Conservation (phyloP, 352 stramenopile genomes). For the Elongisporangium anandrum region DNA sequence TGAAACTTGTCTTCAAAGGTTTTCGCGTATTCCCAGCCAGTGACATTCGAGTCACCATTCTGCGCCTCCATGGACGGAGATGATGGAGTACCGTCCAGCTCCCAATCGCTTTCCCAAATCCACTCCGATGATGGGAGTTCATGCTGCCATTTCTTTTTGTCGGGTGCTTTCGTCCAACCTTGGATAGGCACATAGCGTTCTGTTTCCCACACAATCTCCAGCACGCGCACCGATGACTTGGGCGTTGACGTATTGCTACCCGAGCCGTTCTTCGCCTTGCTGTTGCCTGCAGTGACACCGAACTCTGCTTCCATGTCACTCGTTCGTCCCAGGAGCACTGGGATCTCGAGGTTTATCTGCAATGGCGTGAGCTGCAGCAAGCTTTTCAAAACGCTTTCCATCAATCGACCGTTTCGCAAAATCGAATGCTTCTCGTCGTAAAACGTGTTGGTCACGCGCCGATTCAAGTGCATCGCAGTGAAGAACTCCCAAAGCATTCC, state of each 20-base stretch:
- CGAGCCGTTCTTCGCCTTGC: not conserved
- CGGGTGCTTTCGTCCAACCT: constrained; percentile 55
- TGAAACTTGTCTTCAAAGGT: constrained; percentile 69
- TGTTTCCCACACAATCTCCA: constrained; percentile 69
- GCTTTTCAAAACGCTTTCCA: constrained; percentile 44
- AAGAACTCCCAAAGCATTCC: constrained; percentile 49
- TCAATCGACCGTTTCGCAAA: constrained; percentile 29
- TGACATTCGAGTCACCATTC: constrained; percentile 19
- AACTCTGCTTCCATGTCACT: constrained; percentile 46
- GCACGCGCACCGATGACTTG: constrained; percentile 30
- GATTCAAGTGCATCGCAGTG: constrained; percentile 42
- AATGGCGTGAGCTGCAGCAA: constrained; percentile 51
- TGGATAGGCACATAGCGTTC: constrained; percentile 72
- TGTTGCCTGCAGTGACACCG: constrained; percentile 12
- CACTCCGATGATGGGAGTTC: constrained; percentile 74
- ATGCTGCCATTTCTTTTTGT: constrained; percentile 36
- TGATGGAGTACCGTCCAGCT: constrained; percentile 26
- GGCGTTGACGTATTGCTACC: not conserved
- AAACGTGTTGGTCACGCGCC: constrained; percentile 37
- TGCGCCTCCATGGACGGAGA: constrained; percentile 13
- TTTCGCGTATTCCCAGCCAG: constrained; percentile 61
- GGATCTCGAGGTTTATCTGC: constrained; percentile 47
- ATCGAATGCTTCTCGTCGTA: constrained; percentile 50
- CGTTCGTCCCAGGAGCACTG: constrained; percentile 30
- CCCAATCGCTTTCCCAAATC: constrained; percentile 78